Evolutionary conservation across 192 early-diverging fungal species (phyloP).

Genomic region (Coemansia sp.): DNA sequence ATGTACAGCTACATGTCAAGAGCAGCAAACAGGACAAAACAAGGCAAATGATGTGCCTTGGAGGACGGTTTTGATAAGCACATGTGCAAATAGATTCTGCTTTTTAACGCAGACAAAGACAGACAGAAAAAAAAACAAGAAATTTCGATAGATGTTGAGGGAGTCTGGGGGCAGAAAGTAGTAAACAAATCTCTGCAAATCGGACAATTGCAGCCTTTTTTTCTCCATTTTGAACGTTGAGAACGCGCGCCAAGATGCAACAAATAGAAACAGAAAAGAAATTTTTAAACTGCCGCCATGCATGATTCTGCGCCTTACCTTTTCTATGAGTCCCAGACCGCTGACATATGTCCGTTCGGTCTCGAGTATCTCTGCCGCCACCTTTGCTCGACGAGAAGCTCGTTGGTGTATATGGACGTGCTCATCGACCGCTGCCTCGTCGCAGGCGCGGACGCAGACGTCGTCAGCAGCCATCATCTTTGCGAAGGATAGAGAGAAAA

Average conservation of each 20-base stretch:
- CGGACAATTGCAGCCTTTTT: neutral
- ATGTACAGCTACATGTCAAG: constrained; percentile 40
- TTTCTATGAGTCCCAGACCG: constrained; percentile 61
- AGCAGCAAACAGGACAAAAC: neutral
- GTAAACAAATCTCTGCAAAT: constrained; percentile 9
- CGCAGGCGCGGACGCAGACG: neutral
- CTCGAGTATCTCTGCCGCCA: constrained; percentile 76
- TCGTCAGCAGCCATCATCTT: constrained; percentile 36
- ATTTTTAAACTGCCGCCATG: constrained; percentile 4
- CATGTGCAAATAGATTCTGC: too few relatives aligned
- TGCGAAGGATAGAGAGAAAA: neutral
- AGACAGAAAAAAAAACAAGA: neutral
- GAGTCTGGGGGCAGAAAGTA: constrained; percentile 13
- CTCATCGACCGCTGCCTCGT: neutral
- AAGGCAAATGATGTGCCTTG: neutral
- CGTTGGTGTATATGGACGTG: constrained; percentile 13
- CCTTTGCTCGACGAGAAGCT: constrained; percentile 49
- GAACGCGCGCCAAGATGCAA: neutral
- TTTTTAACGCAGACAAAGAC: too few relatives aligned
- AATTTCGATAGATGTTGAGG: neutral
- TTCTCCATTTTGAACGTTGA: neutral
- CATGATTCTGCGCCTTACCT: constrained; percentile 24
- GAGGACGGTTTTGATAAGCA: neutral
- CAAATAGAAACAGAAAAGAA: constrained; percentile 4
- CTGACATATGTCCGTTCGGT: constrained; percentile 87